phyloP scores from a whole-genome alignment of 1,139 yeast genomes.

The Arxiozyma heterogenica region DNA sequence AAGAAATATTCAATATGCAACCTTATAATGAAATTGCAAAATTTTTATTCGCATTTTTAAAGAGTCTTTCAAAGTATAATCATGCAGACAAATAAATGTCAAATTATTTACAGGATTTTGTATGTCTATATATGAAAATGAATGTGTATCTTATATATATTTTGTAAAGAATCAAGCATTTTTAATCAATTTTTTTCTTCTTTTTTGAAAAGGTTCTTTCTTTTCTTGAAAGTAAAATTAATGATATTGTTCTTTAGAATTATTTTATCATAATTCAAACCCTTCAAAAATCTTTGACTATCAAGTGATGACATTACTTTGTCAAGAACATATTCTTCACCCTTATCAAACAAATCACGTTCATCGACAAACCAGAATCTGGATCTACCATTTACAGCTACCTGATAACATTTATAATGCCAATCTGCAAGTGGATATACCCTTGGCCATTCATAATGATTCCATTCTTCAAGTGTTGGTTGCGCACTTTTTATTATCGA shows the following conservation, averaged over 20 bases:
- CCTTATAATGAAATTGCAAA: slow-evolving; percentile 37
- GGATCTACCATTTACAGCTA: slow-evolving; percentile 64
- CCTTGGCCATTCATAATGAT: slow-evolving; percentile 52
- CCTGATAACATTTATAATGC: slow-evolving; percentile 36
- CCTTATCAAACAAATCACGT: slow-evolving; percentile 30
- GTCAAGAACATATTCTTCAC: slow-evolving; percentile 33
- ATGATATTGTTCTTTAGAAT: slow-evolving; percentile 34
- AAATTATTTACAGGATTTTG: slow-evolving; percentile 1
- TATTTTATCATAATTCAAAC: slow-evolving; percentile 33
- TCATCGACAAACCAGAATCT: slow-evolving; percentile 40
- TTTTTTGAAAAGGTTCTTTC: slow-evolving; percentile 2
- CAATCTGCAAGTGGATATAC: slow-evolving; percentile 34
- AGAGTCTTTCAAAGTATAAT: slow-evolving; percentile 29
- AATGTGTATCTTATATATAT: neutral
- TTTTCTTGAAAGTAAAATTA: slow-evolving; percentile 28
- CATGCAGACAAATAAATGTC: neutral
- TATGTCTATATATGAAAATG: neutral
- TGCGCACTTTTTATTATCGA: slow-evolving; percentile 38
- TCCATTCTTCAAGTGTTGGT: slow-evolving; percentile 32
- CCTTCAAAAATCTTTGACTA: slow-evolving; percentile 31
- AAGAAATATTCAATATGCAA: slow-evolving; percentile 32
- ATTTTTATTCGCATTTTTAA: slow-evolving; percentile 40
- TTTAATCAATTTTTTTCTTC: too few relatives aligned
- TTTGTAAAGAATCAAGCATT: neutral
- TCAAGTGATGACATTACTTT: slow-evolving; percentile 23